Percentiles rank a stretch among this genome's conserved stretches.
Conservation (phyloP, 176 grass and related monocot species). For the Carex littledalei region DNA sequence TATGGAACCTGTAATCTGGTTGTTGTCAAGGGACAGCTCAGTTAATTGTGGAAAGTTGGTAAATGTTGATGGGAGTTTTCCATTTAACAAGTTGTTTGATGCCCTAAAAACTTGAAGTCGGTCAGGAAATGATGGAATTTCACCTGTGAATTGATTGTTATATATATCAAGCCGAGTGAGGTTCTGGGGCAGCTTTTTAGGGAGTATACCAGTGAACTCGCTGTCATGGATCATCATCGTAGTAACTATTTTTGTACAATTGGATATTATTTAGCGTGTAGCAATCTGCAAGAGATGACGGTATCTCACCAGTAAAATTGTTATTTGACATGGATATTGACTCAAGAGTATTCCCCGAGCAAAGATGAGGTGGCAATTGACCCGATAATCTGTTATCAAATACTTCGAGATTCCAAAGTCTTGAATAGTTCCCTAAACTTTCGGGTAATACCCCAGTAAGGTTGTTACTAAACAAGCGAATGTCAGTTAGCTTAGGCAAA, state of each 20-base stretch:
- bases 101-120: slow-evolving; percentile 32
- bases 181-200: slow-evolving; percentile 21
- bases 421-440: slow-evolving; percentile 58
- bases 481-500: slow-evolving; percentile 24
- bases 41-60: not conserved
- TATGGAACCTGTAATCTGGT: slow-evolving; percentile 31
- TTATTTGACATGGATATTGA: slow-evolving; percentile 4
- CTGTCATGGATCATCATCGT: slow-evolving; percentile 55
- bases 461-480: slow-evolving; percentile 48
- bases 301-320: slow-evolving; percentile 40
- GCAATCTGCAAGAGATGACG: slow-evolving; percentile 34
- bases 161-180: slow-evolving; percentile 48
- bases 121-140: slow-evolving; percentile 20
- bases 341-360: slow-evolving; percentile 26
- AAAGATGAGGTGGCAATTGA: slow-evolving; percentile 35
- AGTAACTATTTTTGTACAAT: slow-evolving; percentile 57
- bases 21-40: not conserved
- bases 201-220: slow-evolving; percentile 43
- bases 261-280: slow-evolving; percentile 22
- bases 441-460: slow-evolving; percentile 47
- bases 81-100: slow-evolving; percentile 49
- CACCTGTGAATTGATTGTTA: slow-evolving; percentile 51
- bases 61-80: slow-evolving; percentile 32
- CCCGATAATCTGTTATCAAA: slow-evolving; percentile 46
- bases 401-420: slow-evolving; percentile 46